A percentile compares a stretch with the other conserved stretches of the same genome.
These are phyloP conservation scores for Tolypocladium album DNA, from an alignment of 2,329 filamentous ascomycete genomes.

Conservation along the genomic window DNA sequence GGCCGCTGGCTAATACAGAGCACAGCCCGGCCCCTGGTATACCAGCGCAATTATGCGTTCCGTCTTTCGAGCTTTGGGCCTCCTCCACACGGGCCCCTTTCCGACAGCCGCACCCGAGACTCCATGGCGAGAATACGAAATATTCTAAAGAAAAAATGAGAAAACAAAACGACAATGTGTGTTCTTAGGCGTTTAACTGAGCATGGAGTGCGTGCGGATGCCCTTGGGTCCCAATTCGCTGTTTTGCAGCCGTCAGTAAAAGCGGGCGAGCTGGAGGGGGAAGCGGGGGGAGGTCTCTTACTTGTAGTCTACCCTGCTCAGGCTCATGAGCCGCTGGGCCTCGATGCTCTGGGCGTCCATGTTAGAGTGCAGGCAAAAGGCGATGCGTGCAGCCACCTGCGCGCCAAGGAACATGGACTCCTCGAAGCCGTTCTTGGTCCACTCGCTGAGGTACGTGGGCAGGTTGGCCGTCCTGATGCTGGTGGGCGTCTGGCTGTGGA, in stretches of 20 bases:
- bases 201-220: slow-evolving; percentile 42
- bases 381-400: slow-evolving; percentile 64
- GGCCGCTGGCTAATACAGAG: not conserved
- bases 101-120: not conserved
- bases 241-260: slow-evolving; percentile 4
- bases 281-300: slow-evolving; percentile 20
- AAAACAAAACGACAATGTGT: not conserved
- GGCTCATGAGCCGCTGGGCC: slow-evolving; percentile 43
- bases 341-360: slow-evolving; percentile 41
- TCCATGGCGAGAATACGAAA: not conserved
- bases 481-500: slow-evolving; percentile 64
- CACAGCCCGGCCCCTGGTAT: not conserved
- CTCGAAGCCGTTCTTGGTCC: slow-evolving; percentile 71
- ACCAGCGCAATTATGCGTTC: not conserved
- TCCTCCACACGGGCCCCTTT: not conserved
- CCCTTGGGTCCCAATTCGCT: slow-evolving; percentile 46
- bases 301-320: slow-evolving; percentile 52
- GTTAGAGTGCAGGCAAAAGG: slow-evolving; percentile 46
- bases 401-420: slow-evolving; percentile 81
- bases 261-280: no score
- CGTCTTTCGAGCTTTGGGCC: not conserved
- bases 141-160: not conserved
- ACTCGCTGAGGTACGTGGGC: slow-evolving; percentile 82
- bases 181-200: slow-evolving; percentile 20
- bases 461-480: slow-evolving; percentile 68